These are phyloP conservation scores for Drosera capensis DNA, from an alignment of 148 eudicot genomes.

Conservation along the genomic window DNA sequence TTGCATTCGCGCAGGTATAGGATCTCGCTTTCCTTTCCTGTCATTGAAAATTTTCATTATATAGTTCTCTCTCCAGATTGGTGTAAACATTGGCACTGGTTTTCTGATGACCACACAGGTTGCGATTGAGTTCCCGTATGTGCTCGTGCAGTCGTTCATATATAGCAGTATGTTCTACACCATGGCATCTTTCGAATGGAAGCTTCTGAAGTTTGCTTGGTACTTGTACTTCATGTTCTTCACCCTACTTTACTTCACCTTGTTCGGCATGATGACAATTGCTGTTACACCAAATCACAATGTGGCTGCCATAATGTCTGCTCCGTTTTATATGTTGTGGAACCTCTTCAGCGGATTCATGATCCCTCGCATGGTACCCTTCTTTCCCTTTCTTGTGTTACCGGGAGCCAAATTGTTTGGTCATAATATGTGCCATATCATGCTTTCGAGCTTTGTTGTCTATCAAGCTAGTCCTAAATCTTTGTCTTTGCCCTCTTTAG, in stretches of 20 bases:
- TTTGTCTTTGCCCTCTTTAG: neutral
- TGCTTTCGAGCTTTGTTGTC: neutral
- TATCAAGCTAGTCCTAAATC: no score
- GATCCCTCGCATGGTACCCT: constrained; percentile 56
- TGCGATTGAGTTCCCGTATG: constrained; percentile 70
- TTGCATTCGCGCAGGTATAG: constrained; percentile 73
- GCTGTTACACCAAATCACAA: constrained; percentile 77
- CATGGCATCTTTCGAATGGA: constrained; percentile 73
- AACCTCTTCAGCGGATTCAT: constrained; percentile 91
- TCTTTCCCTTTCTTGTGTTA: neutral
- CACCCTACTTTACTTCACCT: constrained; percentile 73
- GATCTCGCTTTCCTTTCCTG: neutral
- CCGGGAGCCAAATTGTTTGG: neutral
- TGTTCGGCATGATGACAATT: constrained; percentile 84
- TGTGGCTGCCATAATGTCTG: constrained; percentile 67
- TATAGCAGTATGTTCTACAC: constrained; percentile 72
- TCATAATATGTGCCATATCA: no score
- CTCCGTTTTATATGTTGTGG: constrained; percentile 95
- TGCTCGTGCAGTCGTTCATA: constrained; percentile 55
- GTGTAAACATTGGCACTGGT: constrained; percentile 2
- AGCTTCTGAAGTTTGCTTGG: constrained; percentile 38
- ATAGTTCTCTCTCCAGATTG: neutral
- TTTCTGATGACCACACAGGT: constrained; percentile 29
- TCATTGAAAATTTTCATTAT: no score
- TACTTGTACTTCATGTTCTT: constrained; percentile 71